These are phyloP conservation scores for Posidonia oceanica DNA, from an alignment of 116 monocot genomes.

Conservation along the genomic window DNA sequence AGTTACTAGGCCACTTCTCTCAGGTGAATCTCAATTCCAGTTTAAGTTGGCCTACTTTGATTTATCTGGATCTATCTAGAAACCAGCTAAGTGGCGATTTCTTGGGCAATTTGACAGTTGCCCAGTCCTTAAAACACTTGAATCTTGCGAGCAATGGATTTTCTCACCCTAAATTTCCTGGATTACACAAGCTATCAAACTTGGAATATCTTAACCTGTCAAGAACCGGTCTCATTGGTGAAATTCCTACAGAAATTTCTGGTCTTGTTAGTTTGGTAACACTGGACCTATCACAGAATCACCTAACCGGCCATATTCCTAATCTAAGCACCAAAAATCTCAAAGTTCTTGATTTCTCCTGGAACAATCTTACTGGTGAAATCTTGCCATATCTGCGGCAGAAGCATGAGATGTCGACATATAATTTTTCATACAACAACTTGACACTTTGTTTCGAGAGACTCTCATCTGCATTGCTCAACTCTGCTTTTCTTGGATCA, in stretches of 20 bases:
- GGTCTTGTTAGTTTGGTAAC: conserved; percentile 29
- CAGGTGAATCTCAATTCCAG: conserved; percentile 26
- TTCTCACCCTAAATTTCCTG: conserved; percentile 35
- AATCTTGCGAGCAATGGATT: conserved; percentile 65
- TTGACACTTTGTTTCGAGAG: conserved; percentile 50
- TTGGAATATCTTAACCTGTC: conserved; percentile 78
- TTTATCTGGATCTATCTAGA: conserved; percentile 56
- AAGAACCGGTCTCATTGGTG: conserved; percentile 37
- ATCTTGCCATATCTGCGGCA: conserved; percentile 37
- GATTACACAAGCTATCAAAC: conserved; percentile 16
- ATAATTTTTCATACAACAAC: conserved; percentile 91
- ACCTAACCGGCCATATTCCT: conserved; percentile 50
- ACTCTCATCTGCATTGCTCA: conserved; percentile 22
- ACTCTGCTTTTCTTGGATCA: conserved; percentile 46
- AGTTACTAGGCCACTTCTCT: conserved; percentile 44
- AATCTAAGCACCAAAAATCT: conserved; percentile 28
- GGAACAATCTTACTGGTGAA: conserved; percentile 78
- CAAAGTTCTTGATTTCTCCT: conserved; percentile 46
- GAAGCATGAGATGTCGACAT: conserved; percentile 22
- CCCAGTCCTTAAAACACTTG: conserved; percentile 45
- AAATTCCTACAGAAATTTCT: conserved; percentile 45
- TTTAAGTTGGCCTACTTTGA: conserved; percentile 33
- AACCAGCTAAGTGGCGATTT: conserved; percentile 52
- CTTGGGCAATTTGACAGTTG: conserved; percentile 16
- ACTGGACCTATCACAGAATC: conserved; percentile 66